Conservation (phyloP, 441 rosid species). For the Codiaeum variegatum region DNA sequence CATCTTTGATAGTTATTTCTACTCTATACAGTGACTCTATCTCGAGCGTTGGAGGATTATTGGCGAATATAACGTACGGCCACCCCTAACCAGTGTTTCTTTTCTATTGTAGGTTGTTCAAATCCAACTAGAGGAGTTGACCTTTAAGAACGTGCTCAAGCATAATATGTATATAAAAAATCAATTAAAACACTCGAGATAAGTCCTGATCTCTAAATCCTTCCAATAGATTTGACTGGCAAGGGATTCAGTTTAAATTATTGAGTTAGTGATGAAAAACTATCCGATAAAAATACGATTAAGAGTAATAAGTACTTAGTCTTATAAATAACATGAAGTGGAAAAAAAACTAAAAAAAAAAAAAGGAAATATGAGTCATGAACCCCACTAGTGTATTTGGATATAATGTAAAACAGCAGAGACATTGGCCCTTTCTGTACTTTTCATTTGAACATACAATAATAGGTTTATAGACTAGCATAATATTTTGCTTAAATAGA, state of each 20-base stretch:
- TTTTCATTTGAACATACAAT: not conserved
- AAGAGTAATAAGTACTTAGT: not conserved
- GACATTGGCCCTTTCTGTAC: not conserved
- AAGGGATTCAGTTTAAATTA: not conserved
- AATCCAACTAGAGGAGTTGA: too few relatives aligned
- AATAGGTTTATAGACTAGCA: not conserved
- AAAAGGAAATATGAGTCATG: not conserved
- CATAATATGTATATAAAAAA: too few relatives aligned
- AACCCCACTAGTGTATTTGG: not conserved
- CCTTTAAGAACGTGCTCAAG: too few relatives aligned
- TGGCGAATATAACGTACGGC: too few relatives aligned
- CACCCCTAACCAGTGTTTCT: too few relatives aligned
- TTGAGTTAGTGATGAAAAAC: not conserved
- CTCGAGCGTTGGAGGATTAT: too few relatives aligned
- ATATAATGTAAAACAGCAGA: not conserved
- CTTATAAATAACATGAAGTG: too few relatives aligned
- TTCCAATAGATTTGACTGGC: not conserved
- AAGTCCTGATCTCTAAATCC: not conserved
- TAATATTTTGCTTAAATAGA: not conserved
- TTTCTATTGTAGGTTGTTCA: too few relatives aligned
- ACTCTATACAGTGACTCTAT: too few relatives aligned
- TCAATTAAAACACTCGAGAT: not conserved
- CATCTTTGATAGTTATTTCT: too few relatives aligned
- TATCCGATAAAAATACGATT: not conserved
- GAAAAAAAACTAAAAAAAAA: too few relatives aligned